A percentile compares a stretch with the other conserved stretches of the same genome.
phyloP scores from a whole-genome alignment of 2,329 filamentous ascomycete species.

The Alternaria consortialis region DNA sequence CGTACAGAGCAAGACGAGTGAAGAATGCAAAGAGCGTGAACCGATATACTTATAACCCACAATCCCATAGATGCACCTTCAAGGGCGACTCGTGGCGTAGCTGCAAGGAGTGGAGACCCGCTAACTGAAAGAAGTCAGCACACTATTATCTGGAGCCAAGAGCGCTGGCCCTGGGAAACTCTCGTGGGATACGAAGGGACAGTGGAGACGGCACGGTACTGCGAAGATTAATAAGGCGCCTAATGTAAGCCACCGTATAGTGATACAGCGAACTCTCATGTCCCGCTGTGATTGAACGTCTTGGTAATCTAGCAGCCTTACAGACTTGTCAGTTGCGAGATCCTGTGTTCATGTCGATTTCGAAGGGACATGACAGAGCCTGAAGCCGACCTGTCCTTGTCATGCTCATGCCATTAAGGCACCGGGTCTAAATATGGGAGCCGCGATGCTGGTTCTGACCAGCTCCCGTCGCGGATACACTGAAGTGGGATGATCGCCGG shows the following conservation, averaged over 20 bases:
- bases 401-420: constrained; percentile 23
- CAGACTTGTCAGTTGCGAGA: neutral
- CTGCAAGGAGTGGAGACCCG: constrained; percentile 25
- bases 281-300: neutral
- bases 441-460: constrained; percentile 16
- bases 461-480: constrained; percentile 18
- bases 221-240: neutral
- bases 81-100: constrained; percentile 29
- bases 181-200: constrained; percentile 23
- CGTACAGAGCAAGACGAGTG: constrained; percentile 35
- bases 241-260: neutral
- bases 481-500: constrained; percentile 22
- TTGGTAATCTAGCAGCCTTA: neutral
- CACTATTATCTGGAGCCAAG: constrained; percentile 33
- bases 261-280: neutral
- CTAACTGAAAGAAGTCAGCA: constrained; percentile 24
- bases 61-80: constrained; percentile 12
- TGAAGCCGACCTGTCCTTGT: neutral
- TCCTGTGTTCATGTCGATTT: neutral
- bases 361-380: neutral
- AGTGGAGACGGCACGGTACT: constrained; percentile 21
- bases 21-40: constrained; percentile 8
- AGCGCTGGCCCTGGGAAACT: constrained; percentile 20
- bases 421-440: constrained; percentile 28
- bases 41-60: constrained; percentile 32